Conservation (phyloP, 306 rosid species). For the Bauhinia variegata region DNA sequence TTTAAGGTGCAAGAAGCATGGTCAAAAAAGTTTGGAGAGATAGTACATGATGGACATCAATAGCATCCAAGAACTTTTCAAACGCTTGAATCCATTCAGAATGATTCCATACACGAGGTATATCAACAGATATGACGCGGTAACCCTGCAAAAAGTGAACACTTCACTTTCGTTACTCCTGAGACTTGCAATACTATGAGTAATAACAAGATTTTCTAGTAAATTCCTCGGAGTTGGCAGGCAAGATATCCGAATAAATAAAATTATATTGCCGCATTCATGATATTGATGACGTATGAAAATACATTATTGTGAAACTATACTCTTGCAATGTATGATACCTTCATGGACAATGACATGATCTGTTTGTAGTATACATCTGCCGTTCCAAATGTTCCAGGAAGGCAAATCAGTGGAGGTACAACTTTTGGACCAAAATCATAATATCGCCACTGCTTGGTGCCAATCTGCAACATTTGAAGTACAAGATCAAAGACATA, state of each 20-base stretch:
- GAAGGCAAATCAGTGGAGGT: constrained; percentile 96
- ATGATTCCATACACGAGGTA: constrained; percentile 93
- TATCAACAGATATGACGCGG: constrained; percentile 91
- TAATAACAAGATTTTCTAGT: constrained; percentile 17
- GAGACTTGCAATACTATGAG: constrained; percentile 23
- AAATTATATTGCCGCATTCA: neutral
- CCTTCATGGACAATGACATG: constrained; percentile 93
- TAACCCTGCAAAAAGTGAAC: constrained; percentile 71
- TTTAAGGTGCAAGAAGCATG: constrained; percentile 1
- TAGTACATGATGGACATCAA: constrained; percentile 93
- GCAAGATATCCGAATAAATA: neutral
- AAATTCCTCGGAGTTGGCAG: constrained; percentile 5
- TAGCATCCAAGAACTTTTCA: constrained; percentile 98
- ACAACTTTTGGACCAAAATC: constrained; percentile 96
- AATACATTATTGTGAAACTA: constrained; percentile 19
- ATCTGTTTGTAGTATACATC: constrained; percentile 98
- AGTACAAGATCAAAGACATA: neutral
- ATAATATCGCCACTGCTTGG: constrained; percentile 94
- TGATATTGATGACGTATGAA: neutral
- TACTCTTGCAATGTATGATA: constrained; percentile 26
- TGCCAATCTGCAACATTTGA: constrained; percentile 72
- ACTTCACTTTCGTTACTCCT: constrained; percentile 11
- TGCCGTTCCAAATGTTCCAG: constrained; percentile 95
- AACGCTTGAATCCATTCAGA: constrained; percentile 94
- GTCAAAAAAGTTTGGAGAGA: constrained; percentile 29